phyloP scores from a whole-genome alignment of 2,329 filamentous ascomycete genomes.

The Hypocreales sp. region DNA sequence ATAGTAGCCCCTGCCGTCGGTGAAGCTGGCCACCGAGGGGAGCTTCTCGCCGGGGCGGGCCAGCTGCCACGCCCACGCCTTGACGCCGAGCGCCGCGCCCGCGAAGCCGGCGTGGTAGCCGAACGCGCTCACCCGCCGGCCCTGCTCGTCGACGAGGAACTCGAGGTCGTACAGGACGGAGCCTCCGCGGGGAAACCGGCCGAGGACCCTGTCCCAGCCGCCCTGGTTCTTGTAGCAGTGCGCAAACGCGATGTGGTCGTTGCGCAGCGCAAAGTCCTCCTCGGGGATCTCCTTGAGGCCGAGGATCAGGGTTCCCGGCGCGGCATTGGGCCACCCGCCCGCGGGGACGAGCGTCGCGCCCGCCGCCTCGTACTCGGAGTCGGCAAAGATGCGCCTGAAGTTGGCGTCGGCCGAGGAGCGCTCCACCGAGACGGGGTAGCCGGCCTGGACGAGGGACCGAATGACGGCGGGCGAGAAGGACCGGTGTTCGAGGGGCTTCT shows the following conservation, averaged over 20 bases:
- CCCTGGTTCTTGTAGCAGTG: conserved; percentile 66
- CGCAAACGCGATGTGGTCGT: conserved; percentile 43
- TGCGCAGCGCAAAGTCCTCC: conserved; percentile 39
- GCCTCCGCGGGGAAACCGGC: conserved; percentile 55
- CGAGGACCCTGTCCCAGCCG: conserved; percentile 67
- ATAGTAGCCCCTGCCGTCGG: conserved; percentile 44
- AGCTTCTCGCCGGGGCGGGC: conserved; percentile 53
- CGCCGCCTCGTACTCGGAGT: conserved; percentile 43
- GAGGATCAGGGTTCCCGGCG: conserved; percentile 53
- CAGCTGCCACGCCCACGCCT: conserved; percentile 75
- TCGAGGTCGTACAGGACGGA: conserved; percentile 61
- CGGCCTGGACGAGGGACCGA: conserved; percentile 44
- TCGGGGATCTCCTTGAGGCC: conserved; percentile 68
- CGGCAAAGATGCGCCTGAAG: conserved; percentile 49
- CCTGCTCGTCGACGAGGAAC: conserved; percentile 61
- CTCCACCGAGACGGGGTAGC: conserved; percentile 55
- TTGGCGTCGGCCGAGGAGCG: conserved; percentile 26
- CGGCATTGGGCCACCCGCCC: conserved; percentile 52
- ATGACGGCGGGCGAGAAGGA: conserved; percentile 28
- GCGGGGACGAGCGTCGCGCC: conserved; percentile 51
- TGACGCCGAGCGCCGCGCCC: conserved; percentile 55
- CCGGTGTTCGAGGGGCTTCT: conserved; percentile 42
- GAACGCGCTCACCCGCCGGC: conserved; percentile 57
- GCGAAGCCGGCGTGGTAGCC: conserved; percentile 65
- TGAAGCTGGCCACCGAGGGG: conserved; percentile 24